Conservation (phyloP, 331 rosid genomes). For the Prunus yedoensis region DNA sequence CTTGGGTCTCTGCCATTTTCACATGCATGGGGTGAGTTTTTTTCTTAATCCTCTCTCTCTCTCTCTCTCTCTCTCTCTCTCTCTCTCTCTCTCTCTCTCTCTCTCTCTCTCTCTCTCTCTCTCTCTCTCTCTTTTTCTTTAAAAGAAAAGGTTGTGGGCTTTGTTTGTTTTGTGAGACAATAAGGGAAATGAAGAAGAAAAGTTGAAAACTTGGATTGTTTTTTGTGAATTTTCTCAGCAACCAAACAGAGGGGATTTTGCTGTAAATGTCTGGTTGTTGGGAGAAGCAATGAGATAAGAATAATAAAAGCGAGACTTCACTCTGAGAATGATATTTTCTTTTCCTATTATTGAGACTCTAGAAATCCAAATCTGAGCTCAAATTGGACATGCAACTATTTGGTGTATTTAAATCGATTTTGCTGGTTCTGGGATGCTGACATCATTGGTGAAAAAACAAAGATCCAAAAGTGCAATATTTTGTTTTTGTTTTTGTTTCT, state of each 20-base stretch:
- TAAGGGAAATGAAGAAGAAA: constrained; percentile 12
- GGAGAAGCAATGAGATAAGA: neutral
- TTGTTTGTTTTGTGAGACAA: constrained; percentile 26
- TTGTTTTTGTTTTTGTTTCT: constrained; percentile 1
- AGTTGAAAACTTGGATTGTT: constrained; percentile 3
- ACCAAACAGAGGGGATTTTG: neutral
- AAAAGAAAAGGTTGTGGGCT: neutral
- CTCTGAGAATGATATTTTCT: neutral
- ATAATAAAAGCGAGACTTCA: neutral
- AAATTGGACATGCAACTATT: neutral
- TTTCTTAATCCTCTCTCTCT: neutral
- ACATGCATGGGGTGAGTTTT: constrained; percentile 73
- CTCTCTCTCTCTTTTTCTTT: constrained; percentile 1
- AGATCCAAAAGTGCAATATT: neutral
- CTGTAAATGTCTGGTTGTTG: constrained; percentile 7
- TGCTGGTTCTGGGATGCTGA: constrained; percentile 27
- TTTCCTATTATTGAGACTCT: constrained; percentile 2
- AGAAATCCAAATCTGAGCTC: constrained; percentile 3
- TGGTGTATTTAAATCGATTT: constrained; percentile 2
- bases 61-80: no score
- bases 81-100: no score
- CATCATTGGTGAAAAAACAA: constrained; percentile 18
- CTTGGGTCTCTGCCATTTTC: constrained; percentile 60
- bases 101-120: no score
- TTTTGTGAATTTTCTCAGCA: neutral